These are phyloP conservation scores for Xylariaceae sp. DNA, from an alignment of 2,329 filamentous ascomycete genomes.

Conservation along the genomic window DNA sequence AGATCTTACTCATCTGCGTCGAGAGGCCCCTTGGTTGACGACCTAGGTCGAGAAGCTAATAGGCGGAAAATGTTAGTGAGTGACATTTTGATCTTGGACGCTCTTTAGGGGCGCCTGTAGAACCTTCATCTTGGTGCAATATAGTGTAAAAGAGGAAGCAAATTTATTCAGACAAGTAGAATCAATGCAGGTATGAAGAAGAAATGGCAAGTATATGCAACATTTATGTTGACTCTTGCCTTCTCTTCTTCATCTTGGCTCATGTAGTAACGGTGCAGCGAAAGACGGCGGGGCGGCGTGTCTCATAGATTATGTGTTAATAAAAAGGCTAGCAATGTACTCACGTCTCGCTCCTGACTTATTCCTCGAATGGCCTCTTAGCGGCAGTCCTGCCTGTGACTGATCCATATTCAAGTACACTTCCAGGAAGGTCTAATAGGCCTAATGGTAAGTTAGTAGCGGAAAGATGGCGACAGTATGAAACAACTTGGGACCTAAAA, in stretches of 20 bases:
- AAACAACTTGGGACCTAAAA: no score
- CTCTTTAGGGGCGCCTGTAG: not conserved
- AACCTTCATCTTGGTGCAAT: not conserved
- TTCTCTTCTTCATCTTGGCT: no score
- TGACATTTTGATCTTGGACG: constrained; percentile 22
- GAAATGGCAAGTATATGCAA: no score
- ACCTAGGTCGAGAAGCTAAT: constrained; percentile 65
- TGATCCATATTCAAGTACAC: constrained; percentile 29
- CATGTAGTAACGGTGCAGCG: no score
- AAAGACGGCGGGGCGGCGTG: no score
- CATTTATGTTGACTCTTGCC: no score
- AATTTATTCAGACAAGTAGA: not conserved
- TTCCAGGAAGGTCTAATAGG: not conserved
- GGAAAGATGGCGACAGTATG: not conserved
- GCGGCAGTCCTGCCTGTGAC: constrained; percentile 23
- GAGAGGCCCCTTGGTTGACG: constrained; percentile 78
- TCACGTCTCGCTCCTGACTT: constrained; percentile 39
- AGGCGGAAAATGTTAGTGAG: constrained; percentile 37
- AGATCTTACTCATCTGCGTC: constrained; percentile 73
- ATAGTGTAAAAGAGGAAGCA: not conserved
- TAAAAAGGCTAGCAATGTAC: no score
- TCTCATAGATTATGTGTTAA: no score
- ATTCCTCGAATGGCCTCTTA: constrained; percentile 36
- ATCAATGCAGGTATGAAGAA: no score
- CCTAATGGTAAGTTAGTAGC: not conserved